These are phyloP conservation scores for Xylaria sp. DNA, from an alignment of 2,329 filamentous ascomycete species.

Conservation along the genomic window DNA sequence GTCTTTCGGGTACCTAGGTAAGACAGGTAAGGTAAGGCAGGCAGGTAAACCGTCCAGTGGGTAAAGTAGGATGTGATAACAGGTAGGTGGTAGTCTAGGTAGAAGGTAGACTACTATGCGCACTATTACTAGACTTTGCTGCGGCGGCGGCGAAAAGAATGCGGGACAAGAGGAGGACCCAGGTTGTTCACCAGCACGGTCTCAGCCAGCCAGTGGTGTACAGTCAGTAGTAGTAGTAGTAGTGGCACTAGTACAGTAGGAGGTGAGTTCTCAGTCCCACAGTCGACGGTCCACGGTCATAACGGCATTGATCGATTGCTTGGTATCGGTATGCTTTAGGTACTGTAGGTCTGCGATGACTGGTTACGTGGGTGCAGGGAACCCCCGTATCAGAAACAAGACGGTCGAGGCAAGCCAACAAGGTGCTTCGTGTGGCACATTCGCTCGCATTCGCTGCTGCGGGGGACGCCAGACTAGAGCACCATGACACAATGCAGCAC, in stretches of 20 bases:
- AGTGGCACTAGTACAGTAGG: slow-evolving; percentile 1
- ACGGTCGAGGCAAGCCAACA: slow-evolving; percentile 28
- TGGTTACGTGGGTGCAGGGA: slow-evolving; percentile 33
- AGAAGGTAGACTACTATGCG: neutral
- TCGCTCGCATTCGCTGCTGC: neutral
- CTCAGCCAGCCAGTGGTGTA: neutral
- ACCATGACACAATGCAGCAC: slow-evolving; percentile 36
- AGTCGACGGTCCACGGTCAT: slow-evolving; percentile 14
- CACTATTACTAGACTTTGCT: slow-evolving; percentile 3
- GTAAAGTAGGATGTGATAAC: slow-evolving; percentile 14
- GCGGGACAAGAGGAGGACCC: slow-evolving; percentile 16
- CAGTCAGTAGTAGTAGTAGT: neutral
- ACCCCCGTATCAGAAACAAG: slow-evolving; percentile 30
- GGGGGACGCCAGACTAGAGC: slow-evolving; percentile 35
- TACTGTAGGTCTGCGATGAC: slow-evolving; percentile 30
- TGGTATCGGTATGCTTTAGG: slow-evolving; percentile 25
- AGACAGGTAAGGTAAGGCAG: slow-evolving; percentile 13
- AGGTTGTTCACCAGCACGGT: slow-evolving; percentile 23
- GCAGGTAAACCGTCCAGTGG: neutral
- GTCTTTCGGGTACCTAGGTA: slow-evolving; percentile 22
- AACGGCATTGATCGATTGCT: slow-evolving; percentile 30
- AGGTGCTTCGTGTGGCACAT: slow-evolving; percentile 26
- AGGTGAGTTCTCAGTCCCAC: neutral
- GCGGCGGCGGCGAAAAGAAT: slow-evolving; percentile 22
- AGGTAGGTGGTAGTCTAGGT: neutral